These are phyloP conservation scores for Thermoascus crustaceus DNA, from an alignment of 2,329 filamentous ascomycete genomes.

Conservation along the genomic window DNA sequence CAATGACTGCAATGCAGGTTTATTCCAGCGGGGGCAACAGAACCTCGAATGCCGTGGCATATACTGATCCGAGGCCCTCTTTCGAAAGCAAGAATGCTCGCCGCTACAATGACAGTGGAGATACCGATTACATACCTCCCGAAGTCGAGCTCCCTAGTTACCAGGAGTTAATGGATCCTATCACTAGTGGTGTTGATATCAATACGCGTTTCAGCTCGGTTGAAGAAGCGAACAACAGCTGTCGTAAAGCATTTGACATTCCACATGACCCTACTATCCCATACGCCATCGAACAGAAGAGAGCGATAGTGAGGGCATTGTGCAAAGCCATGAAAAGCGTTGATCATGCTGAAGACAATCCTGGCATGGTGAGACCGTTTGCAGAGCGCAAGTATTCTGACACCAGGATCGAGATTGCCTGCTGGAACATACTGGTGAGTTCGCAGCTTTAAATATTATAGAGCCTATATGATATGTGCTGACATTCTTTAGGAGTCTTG, in stretches of 20 bases:
- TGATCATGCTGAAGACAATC: constrained; percentile 20
- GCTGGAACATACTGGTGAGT: constrained; percentile 26
- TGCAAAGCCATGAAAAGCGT: constrained; percentile 25
- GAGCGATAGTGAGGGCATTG: constrained; percentile 19
- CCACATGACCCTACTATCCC: background rate
- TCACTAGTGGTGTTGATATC: constrained; percentile 3
- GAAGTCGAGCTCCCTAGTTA: background rate
- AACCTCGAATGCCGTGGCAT: background rate
- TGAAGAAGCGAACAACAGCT: constrained; percentile 12
- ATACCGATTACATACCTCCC: too few species aligned
- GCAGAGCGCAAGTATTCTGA: constrained; percentile 15
- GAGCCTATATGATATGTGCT: too few species aligned
- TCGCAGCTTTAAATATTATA: too few species aligned
- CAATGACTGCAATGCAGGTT: background rate
- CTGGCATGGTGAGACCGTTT: constrained; percentile 26
- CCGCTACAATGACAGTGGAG: too few species aligned
- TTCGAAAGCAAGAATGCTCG: too few species aligned
- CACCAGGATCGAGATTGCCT: constrained; percentile 20
- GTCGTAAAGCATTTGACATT: background rate
- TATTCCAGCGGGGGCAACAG: background rate
- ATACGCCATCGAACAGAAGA: background rate
- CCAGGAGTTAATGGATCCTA: constrained; percentile 8
- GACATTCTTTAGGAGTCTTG: constrained; percentile 16
- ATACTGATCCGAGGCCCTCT: background rate
- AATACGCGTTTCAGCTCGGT: constrained; percentile 12